Conservation (phyloP, 805 yeast species). For the Kazachstania kunashirensis region DNA sequence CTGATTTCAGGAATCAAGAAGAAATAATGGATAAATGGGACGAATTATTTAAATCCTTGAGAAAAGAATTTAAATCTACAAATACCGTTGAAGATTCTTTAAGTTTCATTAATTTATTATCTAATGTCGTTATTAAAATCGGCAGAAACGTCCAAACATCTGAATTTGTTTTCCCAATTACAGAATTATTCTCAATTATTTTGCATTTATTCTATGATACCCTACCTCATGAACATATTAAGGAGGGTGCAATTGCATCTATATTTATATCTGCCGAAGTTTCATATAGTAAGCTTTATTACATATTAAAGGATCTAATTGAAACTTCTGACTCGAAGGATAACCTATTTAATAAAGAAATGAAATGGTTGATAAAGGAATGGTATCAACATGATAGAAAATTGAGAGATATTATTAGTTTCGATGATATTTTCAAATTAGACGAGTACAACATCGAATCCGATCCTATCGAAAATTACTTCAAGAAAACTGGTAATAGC, state of each 20-base stretch:
- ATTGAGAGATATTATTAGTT: constrained; percentile 46
- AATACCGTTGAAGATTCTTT: constrained; percentile 24
- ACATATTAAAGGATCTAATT: constrained; percentile 50
- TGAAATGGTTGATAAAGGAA: constrained; percentile 50
- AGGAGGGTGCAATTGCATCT: constrained; percentile 48
- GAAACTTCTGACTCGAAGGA: constrained; percentile 50
- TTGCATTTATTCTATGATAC: constrained; percentile 43
- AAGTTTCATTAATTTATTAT: constrained; percentile 31
- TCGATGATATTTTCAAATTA: constrained; percentile 37
- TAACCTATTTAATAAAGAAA: constrained; percentile 44
- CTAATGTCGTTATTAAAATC: constrained; percentile 34
- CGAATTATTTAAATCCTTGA: constrained; percentile 48
- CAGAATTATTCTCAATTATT: constrained; percentile 56
- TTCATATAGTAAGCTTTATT: constrained; percentile 54
- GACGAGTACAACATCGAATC: constrained; percentile 38
- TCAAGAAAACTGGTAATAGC: constrained; percentile 32
- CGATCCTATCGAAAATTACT: constrained; percentile 51
- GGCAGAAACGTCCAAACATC: constrained; percentile 60
- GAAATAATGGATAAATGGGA: constrained; percentile 79
- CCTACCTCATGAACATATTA: constrained; percentile 32
- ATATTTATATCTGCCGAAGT: constrained; percentile 57
- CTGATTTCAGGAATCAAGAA: constrained; percentile 78
- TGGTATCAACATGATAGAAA: constrained; percentile 63
- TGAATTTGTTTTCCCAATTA: constrained; percentile 74
- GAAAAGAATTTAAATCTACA: constrained; percentile 24